Base-by-base conservation (phyloP, 257 asterid species). In the Parsonsia alboflavescens region DNA sequence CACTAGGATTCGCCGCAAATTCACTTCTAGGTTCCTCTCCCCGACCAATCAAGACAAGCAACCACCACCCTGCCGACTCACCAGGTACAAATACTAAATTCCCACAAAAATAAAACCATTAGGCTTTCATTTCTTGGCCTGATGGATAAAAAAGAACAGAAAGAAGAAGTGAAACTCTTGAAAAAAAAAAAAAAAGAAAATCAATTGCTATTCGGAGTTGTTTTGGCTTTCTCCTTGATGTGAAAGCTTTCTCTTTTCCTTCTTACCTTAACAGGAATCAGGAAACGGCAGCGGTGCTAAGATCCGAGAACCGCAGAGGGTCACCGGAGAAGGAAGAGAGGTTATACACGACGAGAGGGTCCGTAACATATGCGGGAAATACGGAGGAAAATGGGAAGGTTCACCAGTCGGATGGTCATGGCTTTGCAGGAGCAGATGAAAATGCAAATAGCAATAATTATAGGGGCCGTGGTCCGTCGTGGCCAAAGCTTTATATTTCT, bases 271-370 rank as follows among this genome's bases (percentile, higher is more conserved):
- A 26, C 78, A 83, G 87, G 83, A 80, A 80, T 75, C 73, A 79
- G 44, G 87, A 83, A 26, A 56, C 73, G 46, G 66, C 75, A 36
- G 65, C 80, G 53, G 52, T 75, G 36, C 36, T 63, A 41, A 74
- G 78, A 79, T 69, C 80, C 69, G 85, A 78, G 50, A 77, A 21
- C 45, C 77, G 79, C 65, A 77, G 74, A 78, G 57, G 15, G 46
- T 82, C 86, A 21, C 78, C 84, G 73, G 82, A 78, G 75, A 82
- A 83, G 67, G 82, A 77, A 67, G 88, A 84, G 75, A 80, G 84
- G 64, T 77, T 62, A 36, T 84, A 82, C 36, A 75, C 78, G 59
- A 80, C 80, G 44, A 80, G 83, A 48, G 78, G 83, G 49, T 80
- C 83, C 10, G 70, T 71, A 28, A 10, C 70, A 7, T 67, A 57